Percentiles rank a stretch among this genome's conserved stretches.
These are phyloP conservation scores for Fusarium armeniacum DNA, from an alignment of 2,329 filamentous ascomycete species.

Conservation along the genomic window DNA sequence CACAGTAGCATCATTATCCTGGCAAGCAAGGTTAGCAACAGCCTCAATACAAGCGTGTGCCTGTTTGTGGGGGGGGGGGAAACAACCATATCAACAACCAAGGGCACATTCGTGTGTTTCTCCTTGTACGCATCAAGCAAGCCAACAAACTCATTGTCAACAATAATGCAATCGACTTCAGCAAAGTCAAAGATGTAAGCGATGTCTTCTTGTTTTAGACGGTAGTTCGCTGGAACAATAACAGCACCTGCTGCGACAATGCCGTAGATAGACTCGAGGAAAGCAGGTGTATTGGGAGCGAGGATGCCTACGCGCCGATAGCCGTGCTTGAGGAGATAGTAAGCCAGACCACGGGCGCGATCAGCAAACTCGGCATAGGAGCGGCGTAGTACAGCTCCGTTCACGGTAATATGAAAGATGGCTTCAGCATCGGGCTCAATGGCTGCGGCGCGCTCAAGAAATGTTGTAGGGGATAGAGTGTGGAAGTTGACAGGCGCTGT, in stretches of 20 bases:
- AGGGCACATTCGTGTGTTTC: conserved; percentile 71
- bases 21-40: conserved; percentile 45
- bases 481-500: conserved; percentile 73
- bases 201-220: conserved; percentile 86
- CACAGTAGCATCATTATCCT: conserved; percentile 83
- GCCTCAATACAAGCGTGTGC: neutral
- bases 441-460: conserved; percentile 84
- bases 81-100: conserved; percentile 78
- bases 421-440: conserved; percentile 91
- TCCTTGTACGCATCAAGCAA: conserved; percentile 77
- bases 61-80: conserved; percentile 1
- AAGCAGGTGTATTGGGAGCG: conserved; percentile 93
- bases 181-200: conserved; percentile 90
- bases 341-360: conserved; percentile 87
- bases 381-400: conserved; percentile 79
- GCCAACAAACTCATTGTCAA: conserved; percentile 82
- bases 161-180: conserved; percentile 88
- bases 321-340: conserved; percentile 82
- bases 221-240: conserved; percentile 75
- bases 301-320: conserved; percentile 86
- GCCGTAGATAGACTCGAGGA: conserved; percentile 90
- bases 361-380: conserved; percentile 87
- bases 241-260: conserved; percentile 85
- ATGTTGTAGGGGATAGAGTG: conserved; percentile 87
- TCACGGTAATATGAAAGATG: conserved; percentile 87